A percentile compares a stretch with the other conserved stretches of the same genome.
Evolutionary conservation across 2,329 filamentous ascomycete genomes (phyloP).

Genomic region (Fusarium robinianum): DNA sequence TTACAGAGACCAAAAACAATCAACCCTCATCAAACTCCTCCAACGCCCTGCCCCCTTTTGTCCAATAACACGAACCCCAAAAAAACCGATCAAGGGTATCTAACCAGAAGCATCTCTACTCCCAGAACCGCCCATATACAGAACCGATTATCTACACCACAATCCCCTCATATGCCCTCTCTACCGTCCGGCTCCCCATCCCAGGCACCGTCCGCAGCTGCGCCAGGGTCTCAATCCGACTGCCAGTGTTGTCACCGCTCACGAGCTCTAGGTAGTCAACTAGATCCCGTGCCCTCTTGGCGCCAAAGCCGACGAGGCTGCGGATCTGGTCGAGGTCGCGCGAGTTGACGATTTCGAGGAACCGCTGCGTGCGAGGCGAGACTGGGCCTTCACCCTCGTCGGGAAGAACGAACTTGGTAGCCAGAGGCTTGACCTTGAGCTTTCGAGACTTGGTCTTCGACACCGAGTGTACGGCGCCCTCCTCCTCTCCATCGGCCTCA

Average conservation of each 20-base stretch:
- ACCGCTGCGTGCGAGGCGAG: conserved; percentile 62
- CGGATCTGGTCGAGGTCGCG: conserved; percentile 68
- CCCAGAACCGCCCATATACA: conserved; percentile 10
- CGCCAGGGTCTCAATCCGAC: conserved; percentile 52
- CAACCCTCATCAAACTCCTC: background rate
- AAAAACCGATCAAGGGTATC: conserved; percentile 28
- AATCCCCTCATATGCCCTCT: conserved; percentile 59
- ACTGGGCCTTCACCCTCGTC: conserved; percentile 48
- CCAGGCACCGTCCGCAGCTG: conserved; percentile 60
- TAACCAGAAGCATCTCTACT: conserved; percentile 29
- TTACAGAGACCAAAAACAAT: no score
- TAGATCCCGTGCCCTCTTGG: conserved; percentile 69
- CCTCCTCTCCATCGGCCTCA: conserved; percentile 49
- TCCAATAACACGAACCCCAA: conserved; percentile 11
- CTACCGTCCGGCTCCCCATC: conserved; percentile 60
- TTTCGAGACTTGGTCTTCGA: conserved; percentile 39
- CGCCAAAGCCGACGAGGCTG: conserved; percentile 69
- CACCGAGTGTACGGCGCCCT: conserved; percentile 35
- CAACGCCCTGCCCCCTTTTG: background rate
- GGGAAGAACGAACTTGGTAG: conserved; percentile 30
- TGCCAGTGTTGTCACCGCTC: conserved; percentile 44
- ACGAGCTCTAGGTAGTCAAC: conserved; percentile 59
- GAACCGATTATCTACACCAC: no score
- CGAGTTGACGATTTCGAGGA: conserved; percentile 75
- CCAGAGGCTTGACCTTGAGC: conserved; percentile 39